phyloP scores from a whole-genome alignment of 805 yeast species.

The Candida coquimbonensis region DNA sequence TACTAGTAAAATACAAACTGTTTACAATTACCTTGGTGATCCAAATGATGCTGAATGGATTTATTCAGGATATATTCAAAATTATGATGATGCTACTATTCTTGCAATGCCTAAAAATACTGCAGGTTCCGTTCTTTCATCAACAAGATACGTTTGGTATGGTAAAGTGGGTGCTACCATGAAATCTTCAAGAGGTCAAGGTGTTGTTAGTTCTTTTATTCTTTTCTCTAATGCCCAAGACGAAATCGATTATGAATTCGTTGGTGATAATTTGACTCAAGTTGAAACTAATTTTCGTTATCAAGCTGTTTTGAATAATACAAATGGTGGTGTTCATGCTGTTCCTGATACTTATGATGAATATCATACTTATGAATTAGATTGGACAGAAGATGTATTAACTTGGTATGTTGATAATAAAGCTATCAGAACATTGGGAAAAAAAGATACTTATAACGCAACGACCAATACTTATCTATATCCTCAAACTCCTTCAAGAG shows the following conservation, averaged over 20 bases:
- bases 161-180: slow-evolving; percentile 68
- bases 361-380: slow-evolving; percentile 70
- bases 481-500: slow-evolving; percentile 71
- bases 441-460: slow-evolving; percentile 51
- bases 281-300: slow-evolving; percentile 79
- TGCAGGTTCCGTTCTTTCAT: slow-evolving; percentile 73
- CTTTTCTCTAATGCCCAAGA: slow-evolving; percentile 79
- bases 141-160: slow-evolving; percentile 79
- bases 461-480: slow-evolving; percentile 50
- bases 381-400: slow-evolving; percentile 71
- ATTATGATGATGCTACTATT: slow-evolving; percentile 49
- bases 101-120: slow-evolving; percentile 75
- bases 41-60: slow-evolving; percentile 61
- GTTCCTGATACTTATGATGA: slow-evolving; percentile 51
- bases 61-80: slow-evolving; percentile 48
- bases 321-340: slow-evolving; percentile 42
- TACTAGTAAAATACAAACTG: slow-evolving; percentile 21
- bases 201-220: slow-evolving; percentile 84
- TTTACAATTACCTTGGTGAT: slow-evolving; percentile 50
- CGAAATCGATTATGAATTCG: slow-evolving; percentile 84
- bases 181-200: slow-evolving; percentile 67
- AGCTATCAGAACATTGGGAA: slow-evolving; percentile 56
- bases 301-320: slow-evolving; percentile 65
- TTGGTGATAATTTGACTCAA: slow-evolving; percentile 61
- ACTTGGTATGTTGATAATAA: slow-evolving; percentile 72